Evolutionary conservation across 2,329 filamentous ascomycete species (phyloP), one percentile per base, ranked within the genome.

Genomic region (Hypoxylon sp.): DNA sequence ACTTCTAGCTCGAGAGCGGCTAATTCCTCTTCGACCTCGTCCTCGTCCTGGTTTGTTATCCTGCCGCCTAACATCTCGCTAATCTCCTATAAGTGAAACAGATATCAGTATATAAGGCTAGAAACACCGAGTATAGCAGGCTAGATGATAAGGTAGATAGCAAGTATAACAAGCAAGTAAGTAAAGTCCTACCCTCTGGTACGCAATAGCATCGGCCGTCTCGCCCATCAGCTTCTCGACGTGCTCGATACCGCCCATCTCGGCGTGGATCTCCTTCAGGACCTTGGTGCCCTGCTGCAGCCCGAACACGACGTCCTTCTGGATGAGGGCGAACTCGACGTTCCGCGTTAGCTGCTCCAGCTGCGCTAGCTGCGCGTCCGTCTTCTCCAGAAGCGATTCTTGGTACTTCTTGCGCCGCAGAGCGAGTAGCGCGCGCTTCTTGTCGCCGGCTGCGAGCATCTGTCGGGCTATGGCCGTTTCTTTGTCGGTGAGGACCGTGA

Each of bases 331-430:
- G 81, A 99, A 99, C 82, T 99, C 96, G 76, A 99, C 94, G 78
- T 90, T 94, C 61, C 89, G 89, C 8, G 93, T 96, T 73, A 99
- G 84, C 77, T 93, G 90, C 83, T 99, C 94, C 19, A 99, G 85
- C 81, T 98, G 94, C 72, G 93, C 94, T n/a, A 99, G 88, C 83
- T 98, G 95, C 63, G 90, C 89, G 81, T 99, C 95, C 11, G 95
- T 98, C 83, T 97, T 95, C 67, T 88, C 86, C 11, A 98, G 87
- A 22, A 98, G 86, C 26, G 92, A 91, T 80, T 98, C 93, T 80
- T 99, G 96, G 85, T 97, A 98, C 80, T 98, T 99, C 83, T 98
- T 98, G 73, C 94, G 89, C 63, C 96, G 91, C 67, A 99, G 87
- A 0, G 96, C 96, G 33, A 98, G 87, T 22, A 98, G 87, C 0